Base-by-base conservation (phyloP, 257 asterid genomes). In the Fraxinus anomala region DNA sequence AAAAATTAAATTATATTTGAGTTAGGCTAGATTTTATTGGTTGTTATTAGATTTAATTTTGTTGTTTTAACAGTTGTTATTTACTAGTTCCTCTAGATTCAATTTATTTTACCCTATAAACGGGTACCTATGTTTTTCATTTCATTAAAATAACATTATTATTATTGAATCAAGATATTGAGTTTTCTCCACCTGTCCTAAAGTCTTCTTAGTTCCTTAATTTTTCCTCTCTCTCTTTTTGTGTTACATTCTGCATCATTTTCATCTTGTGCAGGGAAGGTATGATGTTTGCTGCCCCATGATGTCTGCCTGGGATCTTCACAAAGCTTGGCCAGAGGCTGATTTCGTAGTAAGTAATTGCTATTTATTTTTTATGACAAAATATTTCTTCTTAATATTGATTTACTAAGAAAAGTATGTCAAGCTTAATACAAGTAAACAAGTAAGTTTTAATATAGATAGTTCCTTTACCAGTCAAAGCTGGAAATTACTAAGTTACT, bases 261-360 rank as follows among this genome's bases (percentile, higher is more conserved):
- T 77, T 63, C 69, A 63, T 63, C 36, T 70, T 72, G 5, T 90
- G 84, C 92, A 95, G 99, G 99, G 99, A 86, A 84, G 98, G 80
- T 93, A 95, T 56, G 99, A 95, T 80, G 90, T 87, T 74, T 91
- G 97, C 83, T 95, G 98, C 73, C 98, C 99, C 71, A 79, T 93
- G 90, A 93, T 90, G 97, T 95, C 99, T 23, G 99, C 99, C 6
- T 95, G 99, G 99, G 98, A 95, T 90, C 98, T 95, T 82, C 99
- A 93, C 75, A 95, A 92, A 84, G 97, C 92, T 81, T 95, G 97
- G 99, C 99, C 98, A 0, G 98, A 90, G 79, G 97, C 99, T 79
- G 96, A 90, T 83, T 87, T 95, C 71, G 82, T 83, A 69, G 99
- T 95, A 89, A 85, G 69, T 31, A 63, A 63, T 12, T 63, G 34